Base-by-base conservation (phyloP, 257 asterid species). In the Primulina tabacum region DNA sequence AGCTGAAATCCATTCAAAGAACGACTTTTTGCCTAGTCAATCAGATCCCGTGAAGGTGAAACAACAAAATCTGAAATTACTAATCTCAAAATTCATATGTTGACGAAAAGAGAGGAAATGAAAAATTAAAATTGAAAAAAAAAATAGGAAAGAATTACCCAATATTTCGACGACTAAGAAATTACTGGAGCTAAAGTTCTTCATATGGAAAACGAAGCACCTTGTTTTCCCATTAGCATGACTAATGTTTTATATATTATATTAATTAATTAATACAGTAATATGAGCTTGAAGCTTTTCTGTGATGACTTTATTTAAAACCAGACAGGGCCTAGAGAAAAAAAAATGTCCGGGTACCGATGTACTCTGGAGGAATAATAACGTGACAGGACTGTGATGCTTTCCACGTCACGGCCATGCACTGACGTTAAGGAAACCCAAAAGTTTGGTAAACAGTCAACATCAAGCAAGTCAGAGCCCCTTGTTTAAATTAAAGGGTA, bases 331-430 rank as follows among this genome's bases (percentile, higher is more conserved):
- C 20, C 57, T 12, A 67, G 69, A 67, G 26, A 63, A 66, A 43
- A 52, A 60, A 24, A 72, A 61, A 67, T 40, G 84, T 63, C 84
- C 65, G 40, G 76, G 76, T 80, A 30, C 84, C 71, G 57, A 58
- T 80, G 84, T 72, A 80, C 71, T 28, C 30, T 16, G 0, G 66
- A 21, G 70, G 20, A 0, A 4, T 28, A 24, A 60, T 71, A 71
- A 4, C 30, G n/a, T 34, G 17, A 74, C 77, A 2, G 0, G 30
- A 28, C 77, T 43, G 71, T 74, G 40, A 58, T 6, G 0, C 16
- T 4, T 60, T 20, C 7, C 18, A 17, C 30, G 16, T 62, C 57
- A 67, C 35, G 32, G 66, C 14, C 53, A 34, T 60, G 37, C 3
- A 7, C 0, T 0, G 18, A 58, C 73, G 73, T 67, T 12, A 17